phyloP scores from a whole-genome alignment of 2,329 filamentous ascomycete species.

The Pestalotiopsis fici region DNA sequence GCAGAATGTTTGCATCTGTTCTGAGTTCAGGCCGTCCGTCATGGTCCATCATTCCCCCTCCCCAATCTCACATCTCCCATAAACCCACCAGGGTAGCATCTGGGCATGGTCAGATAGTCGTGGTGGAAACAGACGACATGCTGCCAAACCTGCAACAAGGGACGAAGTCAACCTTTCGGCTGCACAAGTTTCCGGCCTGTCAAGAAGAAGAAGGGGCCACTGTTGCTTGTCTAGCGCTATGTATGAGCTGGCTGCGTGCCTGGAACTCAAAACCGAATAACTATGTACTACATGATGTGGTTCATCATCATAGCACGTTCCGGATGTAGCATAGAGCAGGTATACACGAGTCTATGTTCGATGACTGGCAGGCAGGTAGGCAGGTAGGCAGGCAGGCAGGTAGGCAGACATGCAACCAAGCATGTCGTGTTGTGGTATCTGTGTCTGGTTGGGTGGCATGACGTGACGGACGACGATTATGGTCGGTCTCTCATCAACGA shows the following conservation, averaged over 20 bases:
- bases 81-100: slow-evolving; percentile 24
- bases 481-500: background rate
- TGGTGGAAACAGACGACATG: background rate
- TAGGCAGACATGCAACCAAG: too few species aligned
- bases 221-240: background rate
- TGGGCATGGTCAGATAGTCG: background rate
- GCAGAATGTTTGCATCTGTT: slow-evolving; percentile 30
- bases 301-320: background rate
- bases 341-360: background rate
- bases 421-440: too few species aligned
- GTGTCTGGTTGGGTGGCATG: background rate
- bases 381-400: background rate
- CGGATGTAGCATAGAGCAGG: background rate
- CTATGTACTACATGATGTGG: background rate
- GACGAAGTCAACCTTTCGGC: slow-evolving; percentile 4
- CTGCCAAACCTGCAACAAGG: slow-evolving; percentile 8
- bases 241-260: background rate
- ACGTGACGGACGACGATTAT: background rate
- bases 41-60: background rate
- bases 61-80: slow-evolving; percentile 13
- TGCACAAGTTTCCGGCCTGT: background rate
- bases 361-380: background rate
- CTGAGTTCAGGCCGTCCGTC: background rate
- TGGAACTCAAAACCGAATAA: background rate
- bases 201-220: background rate